A percentile compares a stretch with the other conserved stretches of the same genome.
Conservation (phyloP, 129 eudicot genomes). For the Lactuca saligna region DNA sequence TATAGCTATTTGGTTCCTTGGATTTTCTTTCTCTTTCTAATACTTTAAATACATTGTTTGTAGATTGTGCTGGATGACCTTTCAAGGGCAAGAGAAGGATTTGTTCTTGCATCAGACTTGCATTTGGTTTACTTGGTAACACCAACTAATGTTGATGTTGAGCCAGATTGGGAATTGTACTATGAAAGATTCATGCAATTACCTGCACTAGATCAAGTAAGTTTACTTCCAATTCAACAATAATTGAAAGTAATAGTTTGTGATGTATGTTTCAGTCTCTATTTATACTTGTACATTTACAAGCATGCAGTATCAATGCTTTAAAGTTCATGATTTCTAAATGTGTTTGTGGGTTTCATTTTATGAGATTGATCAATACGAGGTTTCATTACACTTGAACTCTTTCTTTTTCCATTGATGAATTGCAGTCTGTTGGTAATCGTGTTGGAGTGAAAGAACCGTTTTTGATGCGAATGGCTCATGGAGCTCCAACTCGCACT, state of each 20-base stretch:
- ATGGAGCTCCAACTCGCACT: constrained; percentile 77
- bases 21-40: background rate
- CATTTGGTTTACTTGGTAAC: constrained; percentile 91
- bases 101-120: constrained; percentile 96
- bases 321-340: background rate
- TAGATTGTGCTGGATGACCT: constrained; percentile 98
- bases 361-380: background rate
- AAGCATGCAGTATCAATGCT: background rate
- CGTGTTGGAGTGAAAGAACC: constrained; percentile 96
- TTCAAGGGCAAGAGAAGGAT: constrained; percentile 95
- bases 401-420: constrained; percentile 21
- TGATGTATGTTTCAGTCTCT: too few relatives aligned
- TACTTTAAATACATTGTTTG: background rate
- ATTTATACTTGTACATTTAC: too few relatives aligned
- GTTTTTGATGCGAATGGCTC: constrained; percentile 98
- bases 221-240: constrained; percentile 4
- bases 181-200: constrained; percentile 92
- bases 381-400: background rate
- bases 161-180: constrained; percentile 96
- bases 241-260: too few relatives aligned
- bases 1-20: constrained; percentile 6
- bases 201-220: constrained; percentile 84
- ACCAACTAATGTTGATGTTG: constrained; percentile 92
- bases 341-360: constrained; percentile 8
- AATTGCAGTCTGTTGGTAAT: constrained; percentile 86